Evolutionary conservation across 352 stramenopile genomes (phyloP).

Genomic region (Thraustotheca clavata): DNA sequence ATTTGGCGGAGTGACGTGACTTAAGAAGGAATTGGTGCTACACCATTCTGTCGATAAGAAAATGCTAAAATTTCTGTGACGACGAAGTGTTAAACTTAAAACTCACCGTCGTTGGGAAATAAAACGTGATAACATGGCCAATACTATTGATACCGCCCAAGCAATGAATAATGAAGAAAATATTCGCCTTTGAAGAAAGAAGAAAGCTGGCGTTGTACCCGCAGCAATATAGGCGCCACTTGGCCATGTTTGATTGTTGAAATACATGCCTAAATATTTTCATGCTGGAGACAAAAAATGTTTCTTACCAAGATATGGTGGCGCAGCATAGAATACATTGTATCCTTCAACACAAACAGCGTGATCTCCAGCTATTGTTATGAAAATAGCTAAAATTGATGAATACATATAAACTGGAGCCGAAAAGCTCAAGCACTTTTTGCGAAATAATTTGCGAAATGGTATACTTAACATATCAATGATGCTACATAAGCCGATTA

Average conservation of each 20-base stretch:
- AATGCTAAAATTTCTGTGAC: background rate
- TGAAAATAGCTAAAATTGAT: slow-evolving; percentile 11
- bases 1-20: background rate
- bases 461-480: background rate
- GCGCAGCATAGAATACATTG: slow-evolving; percentile 11
- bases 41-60: slow-evolving; percentile 8
- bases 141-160: background rate
- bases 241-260: slow-evolving; percentile 10
- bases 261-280: slow-evolving; percentile 3
- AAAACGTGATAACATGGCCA: background rate
- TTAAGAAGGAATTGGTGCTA: slow-evolving; percentile 19
- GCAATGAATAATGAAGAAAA: background rate
- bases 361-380: background rate
- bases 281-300: background rate
- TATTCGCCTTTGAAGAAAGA: background rate
- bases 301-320: slow-evolving; percentile 1
- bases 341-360: background rate
- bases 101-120: background rate
- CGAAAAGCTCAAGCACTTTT: background rate
- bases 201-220: background rate
- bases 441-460: background rate
- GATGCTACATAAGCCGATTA: no score
- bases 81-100: background rate
- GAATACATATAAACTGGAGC: slow-evolving; percentile 12
- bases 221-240: slow-evolving; percentile 8